Conservation (phyloP, 305 asterid genomes). For the Plantago coronopus region DNA sequence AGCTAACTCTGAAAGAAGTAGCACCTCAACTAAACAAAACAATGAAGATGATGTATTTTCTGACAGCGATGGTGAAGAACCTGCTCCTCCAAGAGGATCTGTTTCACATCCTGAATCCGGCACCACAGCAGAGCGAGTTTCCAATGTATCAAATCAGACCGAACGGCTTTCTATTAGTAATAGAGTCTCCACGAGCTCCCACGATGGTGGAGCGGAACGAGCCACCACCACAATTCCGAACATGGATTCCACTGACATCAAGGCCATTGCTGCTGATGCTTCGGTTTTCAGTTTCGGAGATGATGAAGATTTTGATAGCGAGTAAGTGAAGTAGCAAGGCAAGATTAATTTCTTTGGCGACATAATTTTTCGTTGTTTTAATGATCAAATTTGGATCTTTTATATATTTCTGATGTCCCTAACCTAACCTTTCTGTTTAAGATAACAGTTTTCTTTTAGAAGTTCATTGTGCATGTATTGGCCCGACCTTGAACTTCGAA, state of each 20-base stretch:
- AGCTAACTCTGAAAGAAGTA: conserved; percentile 33
- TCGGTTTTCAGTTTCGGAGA: conserved; percentile 97
- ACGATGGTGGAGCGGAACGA: conserved; percentile 34
- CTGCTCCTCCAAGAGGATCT: conserved; percentile 35
- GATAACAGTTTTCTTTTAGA: no score
- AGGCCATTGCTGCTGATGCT: conserved; percentile 98
- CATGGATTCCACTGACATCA: conserved; percentile 66
- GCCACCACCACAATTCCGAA: conserved; percentile 37
- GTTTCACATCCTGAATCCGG: conserved; percentile 34
- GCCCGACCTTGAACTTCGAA: no score
- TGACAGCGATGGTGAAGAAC: conserved; percentile 84
- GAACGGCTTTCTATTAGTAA: conserved; percentile 44
- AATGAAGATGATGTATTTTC: conserved; percentile 81
- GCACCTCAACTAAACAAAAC: conserved; percentile 38
- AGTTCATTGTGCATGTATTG: no score
- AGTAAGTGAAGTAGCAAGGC: conserved; percentile 25
- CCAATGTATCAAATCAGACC: conserved; percentile 40
- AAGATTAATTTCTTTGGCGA: no score
- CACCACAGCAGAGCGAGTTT: conserved; percentile 30
- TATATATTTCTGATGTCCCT: no score
- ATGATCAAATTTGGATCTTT: no score
- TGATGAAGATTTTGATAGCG: conserved; percentile 86
- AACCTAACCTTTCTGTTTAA: no score
- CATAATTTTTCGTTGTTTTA: no score
- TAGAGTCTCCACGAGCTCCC: conserved; percentile 28